phyloP scores from a whole-genome alignment of 768 basidiomycete genomes.

The Rhodotorula babjevae region DNA sequence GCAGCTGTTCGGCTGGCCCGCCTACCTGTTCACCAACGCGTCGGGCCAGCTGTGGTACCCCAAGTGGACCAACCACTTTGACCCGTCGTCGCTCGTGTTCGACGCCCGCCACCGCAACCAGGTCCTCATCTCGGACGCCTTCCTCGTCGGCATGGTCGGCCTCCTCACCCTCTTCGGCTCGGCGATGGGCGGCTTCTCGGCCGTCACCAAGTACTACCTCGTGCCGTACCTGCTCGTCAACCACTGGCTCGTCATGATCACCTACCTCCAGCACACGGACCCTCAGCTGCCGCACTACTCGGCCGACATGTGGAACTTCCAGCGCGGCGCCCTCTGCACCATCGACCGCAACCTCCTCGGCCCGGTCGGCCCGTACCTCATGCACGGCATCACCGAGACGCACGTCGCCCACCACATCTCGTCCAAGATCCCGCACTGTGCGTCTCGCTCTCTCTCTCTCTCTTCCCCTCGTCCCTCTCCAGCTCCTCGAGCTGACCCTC shows the following conservation, averaged over 20 bases:
- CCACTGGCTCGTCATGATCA: slow-evolving; percentile 38
- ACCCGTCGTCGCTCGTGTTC: slow-evolving; percentile 72
- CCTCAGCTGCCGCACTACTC: slow-evolving; percentile 91
- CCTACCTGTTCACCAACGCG: slow-evolving; percentile 75
- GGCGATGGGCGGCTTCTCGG: slow-evolving; percentile 57
- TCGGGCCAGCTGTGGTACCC: slow-evolving; percentile 83
- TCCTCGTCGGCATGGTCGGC: slow-evolving; percentile 67
- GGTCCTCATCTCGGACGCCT: slow-evolving; percentile 75
- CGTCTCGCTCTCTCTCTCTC: no score
- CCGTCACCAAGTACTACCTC: slow-evolving; percentile 72
- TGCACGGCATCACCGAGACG: slow-evolving; percentile 56
- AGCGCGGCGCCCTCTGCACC: slow-evolving; percentile 86
- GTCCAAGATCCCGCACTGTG: slow-evolving; percentile 88
- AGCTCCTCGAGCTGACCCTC: no score
- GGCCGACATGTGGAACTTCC: slow-evolving; percentile 80
- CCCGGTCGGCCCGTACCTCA: slow-evolving; percentile 76
- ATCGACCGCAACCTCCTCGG: slow-evolving; percentile 73
- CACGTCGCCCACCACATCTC: slow-evolving; percentile 70
- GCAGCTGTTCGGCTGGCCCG: slow-evolving; percentile 75
- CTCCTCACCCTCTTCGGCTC: slow-evolving; percentile 58
- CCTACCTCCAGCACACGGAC: slow-evolving; percentile 95
- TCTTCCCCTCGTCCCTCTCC: no score
- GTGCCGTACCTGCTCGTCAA: slow-evolving; percentile 67
- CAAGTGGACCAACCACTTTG: slow-evolving; percentile 74
- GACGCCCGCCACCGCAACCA: slow-evolving; percentile 70